Conservation (phyloP, 2,329 filamentous ascomycete genomes). For the Thermoascus crustaceus region DNA sequence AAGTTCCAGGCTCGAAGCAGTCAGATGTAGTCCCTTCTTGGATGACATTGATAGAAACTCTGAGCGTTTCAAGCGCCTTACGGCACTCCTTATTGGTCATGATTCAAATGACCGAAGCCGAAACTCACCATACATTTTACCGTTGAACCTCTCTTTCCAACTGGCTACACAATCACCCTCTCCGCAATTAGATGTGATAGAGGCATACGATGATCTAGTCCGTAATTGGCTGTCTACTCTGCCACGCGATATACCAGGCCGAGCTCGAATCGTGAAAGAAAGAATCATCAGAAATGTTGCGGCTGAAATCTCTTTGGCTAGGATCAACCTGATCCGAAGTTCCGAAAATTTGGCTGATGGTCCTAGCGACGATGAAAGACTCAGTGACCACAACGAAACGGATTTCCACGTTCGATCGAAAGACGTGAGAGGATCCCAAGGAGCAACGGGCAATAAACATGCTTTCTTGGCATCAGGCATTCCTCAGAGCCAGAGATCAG, state of each 20-base stretch:
- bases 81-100: slow-evolving; percentile 11
- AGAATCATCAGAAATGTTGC: slow-evolving; percentile 27
- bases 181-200: slow-evolving; percentile 14
- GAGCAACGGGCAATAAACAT: too few species aligned
- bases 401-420: not conserved
- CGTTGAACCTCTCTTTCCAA: slow-evolving; percentile 11
- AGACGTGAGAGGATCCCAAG: too few species aligned
- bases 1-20: slow-evolving; percentile 25
- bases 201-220: slow-evolving; percentile 29
- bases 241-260: slow-evolving; percentile 25
- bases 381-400: not conserved
- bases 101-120: slow-evolving; percentile 3
- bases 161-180: too few species aligned
- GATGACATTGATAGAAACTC: slow-evolving; percentile 31
- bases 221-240: slow-evolving; percentile 30
- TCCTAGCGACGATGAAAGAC: not conserved
- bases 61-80: slow-evolving; percentile 20
- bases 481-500: too few species aligned
- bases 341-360: not conserved
- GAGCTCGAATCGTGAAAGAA: slow-evolving; percentile 32
- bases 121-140: slow-evolving; percentile 14
- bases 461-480: too few species aligned
- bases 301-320: slow-evolving; percentile 29
- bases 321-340: slow-evolving; percentile 17
- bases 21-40: slow-evolving; percentile 17